These are phyloP conservation scores for Diospyros kaki DNA, from an alignment of 148 eudicot species.

Conservation along the genomic window DNA sequence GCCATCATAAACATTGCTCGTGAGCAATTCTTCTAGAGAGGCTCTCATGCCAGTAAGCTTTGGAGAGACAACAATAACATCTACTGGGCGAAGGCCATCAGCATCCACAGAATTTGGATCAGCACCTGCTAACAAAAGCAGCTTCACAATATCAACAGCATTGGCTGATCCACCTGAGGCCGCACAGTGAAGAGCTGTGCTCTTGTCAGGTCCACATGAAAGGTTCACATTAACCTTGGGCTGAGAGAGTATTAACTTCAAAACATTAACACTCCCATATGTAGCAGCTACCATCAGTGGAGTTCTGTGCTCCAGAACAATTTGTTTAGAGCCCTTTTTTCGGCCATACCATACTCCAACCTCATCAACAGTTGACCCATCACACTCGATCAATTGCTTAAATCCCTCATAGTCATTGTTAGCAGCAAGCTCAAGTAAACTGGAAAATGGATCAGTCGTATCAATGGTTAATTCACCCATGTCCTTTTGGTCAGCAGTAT, in stretches of 20 bases:
- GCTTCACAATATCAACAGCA: conserved; percentile 48
- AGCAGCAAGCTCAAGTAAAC: conserved; percentile 59
- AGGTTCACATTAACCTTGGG: conserved; percentile 52
- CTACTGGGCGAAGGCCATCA: conserved; percentile 54
- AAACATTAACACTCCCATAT: conserved; percentile 52
- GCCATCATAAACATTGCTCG: conserved; percentile 30
- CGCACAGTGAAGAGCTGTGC: conserved; percentile 75
- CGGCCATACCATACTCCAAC: conserved; percentile 59
- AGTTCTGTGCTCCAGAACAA: conserved; percentile 52
- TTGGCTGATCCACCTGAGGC: conserved; percentile 63
- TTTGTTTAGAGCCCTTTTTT: conserved; percentile 44
- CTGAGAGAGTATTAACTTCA: conserved; percentile 45
- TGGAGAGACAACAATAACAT: conserved; percentile 62
- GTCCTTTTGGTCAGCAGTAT: conserved; percentile 22
- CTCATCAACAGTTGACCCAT: conserved; percentile 33
- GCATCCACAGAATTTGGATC: conserved; percentile 45
- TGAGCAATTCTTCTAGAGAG: conserved; percentile 47
- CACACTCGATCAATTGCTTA: conserved; percentile 25
- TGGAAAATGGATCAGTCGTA: conserved; percentile 35
- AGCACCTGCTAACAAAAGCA: conserved; percentile 65
- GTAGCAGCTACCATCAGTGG: conserved; percentile 74
- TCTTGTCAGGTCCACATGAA: conserved; percentile 48
- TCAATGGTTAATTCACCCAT: conserved; percentile 29
- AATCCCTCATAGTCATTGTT: conserved; percentile 57
- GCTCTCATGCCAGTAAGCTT: conserved; percentile 42